Evolutionary conservation across 345 rosid species (phyloP), one percentile per base, ranked within the genome.

Genomic region (Populus simonii): DNA sequence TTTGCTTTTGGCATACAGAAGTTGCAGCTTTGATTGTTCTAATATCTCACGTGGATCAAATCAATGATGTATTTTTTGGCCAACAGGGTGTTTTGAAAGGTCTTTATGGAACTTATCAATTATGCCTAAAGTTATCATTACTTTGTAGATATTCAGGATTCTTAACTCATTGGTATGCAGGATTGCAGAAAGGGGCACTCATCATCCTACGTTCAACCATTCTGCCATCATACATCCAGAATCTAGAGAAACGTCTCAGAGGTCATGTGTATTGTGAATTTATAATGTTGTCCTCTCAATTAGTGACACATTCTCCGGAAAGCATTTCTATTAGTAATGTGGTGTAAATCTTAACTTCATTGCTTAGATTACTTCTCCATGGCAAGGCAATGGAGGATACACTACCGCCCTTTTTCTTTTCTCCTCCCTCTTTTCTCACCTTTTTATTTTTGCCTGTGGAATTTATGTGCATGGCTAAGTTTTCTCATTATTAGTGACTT

Each of bases 51-150:
- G 89, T 75, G 63, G 92, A 90, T 82, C 92, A 92, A 79, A 83
- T 89, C 15, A 75, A 85, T 68, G 91, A 88, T 75, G 63, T 88
- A 62, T 74, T 90, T 74, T 89, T 88, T 76, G 92, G 94, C 68
- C 84, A 82, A 2, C 90, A 87, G 66, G 89, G 93, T 76, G 84
- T 84, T 79, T 62, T 86, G 23, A 88, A 84, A 92, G 98, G 98
- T 94, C 25, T n/a, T 75, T 18, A 20, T 47, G 12, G 8, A 71
- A 61, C 27, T 75, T 85, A 73, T 80, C 71, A 66, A 47, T 41
- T 45, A 25, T 47, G 57, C 73, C 49, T 72, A 36, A 70, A 67
- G 53, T 55, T 66, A 41, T 73, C 23, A 72, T 66, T 70, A 61
- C 73, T 62, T 45, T 74, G 47, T 35, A 65, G 66, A 29, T 29